Conservation (phyloP, 2,329 filamentous ascomycete genomes). For the Clarireedia monteithiana region DNA sequence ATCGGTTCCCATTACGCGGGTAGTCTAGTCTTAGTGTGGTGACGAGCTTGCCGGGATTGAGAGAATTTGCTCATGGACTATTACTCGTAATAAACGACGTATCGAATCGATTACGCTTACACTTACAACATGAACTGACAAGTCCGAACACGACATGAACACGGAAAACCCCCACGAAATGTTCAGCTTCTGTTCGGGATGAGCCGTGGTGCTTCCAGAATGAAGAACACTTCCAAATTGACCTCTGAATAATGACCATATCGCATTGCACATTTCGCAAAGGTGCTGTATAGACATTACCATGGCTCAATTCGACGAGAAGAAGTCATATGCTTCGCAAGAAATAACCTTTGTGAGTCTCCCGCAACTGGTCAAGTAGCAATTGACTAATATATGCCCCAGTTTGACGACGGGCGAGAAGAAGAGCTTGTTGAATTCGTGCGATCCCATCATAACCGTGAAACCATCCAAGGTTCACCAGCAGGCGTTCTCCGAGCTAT, state of each 20-base stretch:
- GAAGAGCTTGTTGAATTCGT: constrained; percentile 65
- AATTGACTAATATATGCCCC: background rate
- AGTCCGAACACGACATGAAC: background rate
- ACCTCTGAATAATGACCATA: background rate
- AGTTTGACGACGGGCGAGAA: constrained; percentile 66
- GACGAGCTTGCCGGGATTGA: too few species aligned
- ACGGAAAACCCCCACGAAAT: background rate
- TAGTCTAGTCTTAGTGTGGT: background rate
- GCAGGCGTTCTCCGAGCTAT: constrained; percentile 58
- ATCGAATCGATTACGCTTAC: background rate
- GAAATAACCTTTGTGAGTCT: constrained; percentile 21
- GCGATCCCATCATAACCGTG: constrained; percentile 51
- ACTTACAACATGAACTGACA: background rate
- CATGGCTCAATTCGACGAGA: constrained; percentile 19
- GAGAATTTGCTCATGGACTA: too few species aligned
- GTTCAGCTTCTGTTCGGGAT: background rate
- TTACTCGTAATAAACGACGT: too few species aligned
- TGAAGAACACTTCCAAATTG: background rate
- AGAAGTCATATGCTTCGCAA: constrained; percentile 20
- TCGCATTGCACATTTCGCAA: background rate
- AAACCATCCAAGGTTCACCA: constrained; percentile 57
- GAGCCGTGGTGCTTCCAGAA: too few species aligned
- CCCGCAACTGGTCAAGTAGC: background rate
- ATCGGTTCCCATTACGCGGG: background rate
- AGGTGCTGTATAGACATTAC: background rate